Conservation (phyloP, 768 basidiomycete genomes). For the Cystobasidium ongulense region DNA sequence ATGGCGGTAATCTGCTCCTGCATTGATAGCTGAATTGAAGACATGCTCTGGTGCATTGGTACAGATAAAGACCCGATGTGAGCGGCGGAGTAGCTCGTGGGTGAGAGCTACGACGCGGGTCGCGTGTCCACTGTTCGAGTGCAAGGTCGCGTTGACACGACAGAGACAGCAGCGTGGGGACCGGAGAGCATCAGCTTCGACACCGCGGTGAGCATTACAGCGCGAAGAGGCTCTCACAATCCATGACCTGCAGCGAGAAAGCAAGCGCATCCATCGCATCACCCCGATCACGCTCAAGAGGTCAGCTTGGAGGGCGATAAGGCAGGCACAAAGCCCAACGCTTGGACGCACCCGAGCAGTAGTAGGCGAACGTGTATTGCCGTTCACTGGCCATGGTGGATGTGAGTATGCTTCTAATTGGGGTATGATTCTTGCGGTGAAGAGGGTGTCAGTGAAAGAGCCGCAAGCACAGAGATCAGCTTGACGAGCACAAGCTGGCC, state of each 20-base stretch:
- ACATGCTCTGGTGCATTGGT: constrained; percentile 68
- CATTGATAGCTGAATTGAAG: constrained; percentile 58
- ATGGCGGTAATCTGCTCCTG: constrained; percentile 61
- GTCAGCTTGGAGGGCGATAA: neutral
- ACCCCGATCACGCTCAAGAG: constrained; percentile 3
- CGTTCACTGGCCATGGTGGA: neutral
- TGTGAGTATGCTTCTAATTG: neutral
- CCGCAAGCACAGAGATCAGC: no score
- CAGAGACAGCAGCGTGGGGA: neutral
- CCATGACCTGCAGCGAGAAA: constrained; percentile 32
- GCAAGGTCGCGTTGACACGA: neutral
- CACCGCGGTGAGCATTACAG: neutral
- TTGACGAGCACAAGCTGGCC: no score
- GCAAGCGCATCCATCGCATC: neutral
- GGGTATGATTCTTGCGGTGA: no score
- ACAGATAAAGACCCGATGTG: constrained; percentile 56
- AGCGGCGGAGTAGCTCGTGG: constrained; percentile 51
- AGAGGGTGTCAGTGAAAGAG: no score
- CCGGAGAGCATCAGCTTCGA: neutral
- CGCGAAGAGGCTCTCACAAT: constrained; percentile 29
- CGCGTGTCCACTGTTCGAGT: constrained; percentile 55
- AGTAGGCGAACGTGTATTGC: constrained; percentile 26
- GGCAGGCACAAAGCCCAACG: neutral
- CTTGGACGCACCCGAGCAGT: constrained; percentile 20
- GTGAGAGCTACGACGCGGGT: constrained; percentile 71